phyloP scores from a whole-genome alignment of 148 eudicot genomes.

The Gaultheria prostrata region DNA sequence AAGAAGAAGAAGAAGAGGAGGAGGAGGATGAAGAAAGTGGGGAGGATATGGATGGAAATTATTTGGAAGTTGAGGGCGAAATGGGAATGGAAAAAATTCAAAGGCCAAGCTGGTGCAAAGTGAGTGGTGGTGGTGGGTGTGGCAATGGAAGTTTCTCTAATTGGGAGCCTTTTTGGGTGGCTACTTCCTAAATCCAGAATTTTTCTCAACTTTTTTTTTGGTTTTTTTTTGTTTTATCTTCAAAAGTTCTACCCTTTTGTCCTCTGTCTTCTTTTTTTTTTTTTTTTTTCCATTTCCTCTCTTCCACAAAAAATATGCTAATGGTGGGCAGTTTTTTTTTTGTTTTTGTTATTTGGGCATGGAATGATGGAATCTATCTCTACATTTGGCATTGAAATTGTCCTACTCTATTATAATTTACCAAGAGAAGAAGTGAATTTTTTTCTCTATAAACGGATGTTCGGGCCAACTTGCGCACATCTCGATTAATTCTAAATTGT shows the following conservation, averaged over 20 bases:
- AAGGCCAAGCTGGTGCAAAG: conserved; percentile 61
- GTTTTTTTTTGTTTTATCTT: no score
- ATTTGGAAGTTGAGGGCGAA: conserved; percentile 32
- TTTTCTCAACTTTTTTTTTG: neutral
- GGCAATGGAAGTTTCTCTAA: conserved; percentile 42
- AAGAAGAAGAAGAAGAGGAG: no score
- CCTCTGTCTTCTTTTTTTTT: neutral
- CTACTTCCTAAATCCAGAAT: conserved; percentile 31
- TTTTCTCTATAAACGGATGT: no score
- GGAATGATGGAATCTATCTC: no score
- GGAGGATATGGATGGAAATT: conserved; percentile 34
- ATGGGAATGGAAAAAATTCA: conserved; percentile 35
- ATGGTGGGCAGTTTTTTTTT: neutral
- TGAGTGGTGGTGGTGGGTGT: conserved; percentile 29
- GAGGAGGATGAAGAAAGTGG: conserved; percentile 6
- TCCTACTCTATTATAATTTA: no score
- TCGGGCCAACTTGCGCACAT: no score
- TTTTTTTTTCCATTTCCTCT: neutral
- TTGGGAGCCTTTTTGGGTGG: conserved; percentile 70
- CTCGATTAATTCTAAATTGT: no score
- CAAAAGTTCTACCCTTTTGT: neutral
- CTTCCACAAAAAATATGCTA: neutral
- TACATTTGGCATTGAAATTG: no score
- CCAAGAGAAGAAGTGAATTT: no score
- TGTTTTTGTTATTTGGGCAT: neutral